A percentile compares a stretch with the other conserved stretches of the same genome.
Conservation (phyloP, 2,329 filamentous ascomycete species). For the Arthrobotrys sinensis region DNA sequence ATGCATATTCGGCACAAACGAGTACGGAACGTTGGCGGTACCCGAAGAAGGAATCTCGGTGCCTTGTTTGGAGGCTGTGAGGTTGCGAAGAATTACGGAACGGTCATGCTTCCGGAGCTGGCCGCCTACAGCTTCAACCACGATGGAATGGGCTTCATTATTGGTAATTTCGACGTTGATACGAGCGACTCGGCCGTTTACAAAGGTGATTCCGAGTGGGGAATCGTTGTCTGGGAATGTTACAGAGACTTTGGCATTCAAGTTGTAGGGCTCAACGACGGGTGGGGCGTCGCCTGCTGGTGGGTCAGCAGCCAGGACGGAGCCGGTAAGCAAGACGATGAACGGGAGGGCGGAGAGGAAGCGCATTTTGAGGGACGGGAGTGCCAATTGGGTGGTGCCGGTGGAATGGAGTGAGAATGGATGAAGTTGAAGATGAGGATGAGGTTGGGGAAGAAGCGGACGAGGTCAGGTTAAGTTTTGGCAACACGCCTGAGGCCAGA, state of each 20-base stretch:
- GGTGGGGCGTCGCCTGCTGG: conserved; percentile 61
- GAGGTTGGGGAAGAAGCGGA: conserved; percentile 18
- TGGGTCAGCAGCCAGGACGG: conserved; percentile 57
- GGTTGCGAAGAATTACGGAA: conserved; percentile 81
- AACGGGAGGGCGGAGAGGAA: conserved; percentile 46
- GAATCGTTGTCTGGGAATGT: conserved; percentile 75
- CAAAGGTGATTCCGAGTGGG: conserved; percentile 85
- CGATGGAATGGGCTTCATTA: conserved; percentile 82
- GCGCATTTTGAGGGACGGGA: conserved; percentile 39
- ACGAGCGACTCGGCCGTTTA: conserved; percentile 90
- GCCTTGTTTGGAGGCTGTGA: conserved; percentile 75
- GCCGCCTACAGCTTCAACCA: conserved; percentile 82
- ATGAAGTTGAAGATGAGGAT: conserved; percentile 21
- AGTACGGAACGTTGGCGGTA: conserved; percentile 83
- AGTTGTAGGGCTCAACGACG: conserved; percentile 67
- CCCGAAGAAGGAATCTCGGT: conserved; percentile 51
- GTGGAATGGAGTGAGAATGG: conserved; percentile 9
- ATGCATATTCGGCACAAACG: conserved; percentile 90
- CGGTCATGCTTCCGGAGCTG: conserved; percentile 76
- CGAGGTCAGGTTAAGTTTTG: conserved; percentile 13
- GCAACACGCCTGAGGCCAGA: conserved; percentile 42
- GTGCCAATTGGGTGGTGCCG: conserved; percentile 12
- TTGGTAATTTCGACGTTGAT: conserved; percentile 87
- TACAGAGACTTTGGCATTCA: conserved; percentile 77
- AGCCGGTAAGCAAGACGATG: conserved; percentile 60